phyloP scores from a whole-genome alignment of 805 yeast genomes.

The Ogataea glucozyma region DNA sequence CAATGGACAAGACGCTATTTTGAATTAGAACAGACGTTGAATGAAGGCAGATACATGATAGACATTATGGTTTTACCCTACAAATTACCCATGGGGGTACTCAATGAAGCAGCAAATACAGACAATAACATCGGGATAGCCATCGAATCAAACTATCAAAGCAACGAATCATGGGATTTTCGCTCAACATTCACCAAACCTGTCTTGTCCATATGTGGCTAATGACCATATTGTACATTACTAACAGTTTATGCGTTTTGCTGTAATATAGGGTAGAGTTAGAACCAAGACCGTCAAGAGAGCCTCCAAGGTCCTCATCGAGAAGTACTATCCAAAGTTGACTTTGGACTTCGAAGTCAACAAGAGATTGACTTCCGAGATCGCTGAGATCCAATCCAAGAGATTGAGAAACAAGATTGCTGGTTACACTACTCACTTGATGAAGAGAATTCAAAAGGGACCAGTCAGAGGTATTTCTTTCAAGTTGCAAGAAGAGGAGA shows the following conservation, averaged over 20 bases:
- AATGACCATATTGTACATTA: too few relatives aligned
- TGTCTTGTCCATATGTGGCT: neutral
- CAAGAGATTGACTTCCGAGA: constrained; percentile 98
- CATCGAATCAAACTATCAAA: too few relatives aligned
- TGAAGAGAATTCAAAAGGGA: constrained; percentile 99
- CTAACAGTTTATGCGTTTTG: constrained; percentile 17
- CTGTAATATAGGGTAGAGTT: constrained; percentile 85
- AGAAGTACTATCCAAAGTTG: constrained; percentile 99
- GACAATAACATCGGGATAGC: too few relatives aligned
- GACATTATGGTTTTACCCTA: too few relatives aligned
- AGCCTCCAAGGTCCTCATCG: constrained; percentile 99
- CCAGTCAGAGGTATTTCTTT: constrained; percentile 99
- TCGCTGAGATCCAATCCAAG: constrained; percentile 98
- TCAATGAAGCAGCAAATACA: too few relatives aligned
- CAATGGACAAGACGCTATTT: constrained; percentile 9
- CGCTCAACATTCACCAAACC: neutral
- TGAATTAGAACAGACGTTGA: too few relatives aligned
- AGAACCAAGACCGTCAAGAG: constrained; percentile 99
- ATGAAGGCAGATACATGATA: too few relatives aligned
- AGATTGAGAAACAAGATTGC: constrained; percentile 99
- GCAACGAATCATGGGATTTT: too few relatives aligned
- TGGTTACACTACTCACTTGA: constrained; percentile 99
- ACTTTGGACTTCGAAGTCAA: constrained; percentile 99
- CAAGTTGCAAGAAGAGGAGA: constrained; percentile 99
- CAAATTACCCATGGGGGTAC: too few relatives aligned